Percentiles rank a stretch among this genome's conserved stretches.
Conservation (phyloP, 2,329 filamentous ascomycete genomes). For the Penicillium thymicola region DNA sequence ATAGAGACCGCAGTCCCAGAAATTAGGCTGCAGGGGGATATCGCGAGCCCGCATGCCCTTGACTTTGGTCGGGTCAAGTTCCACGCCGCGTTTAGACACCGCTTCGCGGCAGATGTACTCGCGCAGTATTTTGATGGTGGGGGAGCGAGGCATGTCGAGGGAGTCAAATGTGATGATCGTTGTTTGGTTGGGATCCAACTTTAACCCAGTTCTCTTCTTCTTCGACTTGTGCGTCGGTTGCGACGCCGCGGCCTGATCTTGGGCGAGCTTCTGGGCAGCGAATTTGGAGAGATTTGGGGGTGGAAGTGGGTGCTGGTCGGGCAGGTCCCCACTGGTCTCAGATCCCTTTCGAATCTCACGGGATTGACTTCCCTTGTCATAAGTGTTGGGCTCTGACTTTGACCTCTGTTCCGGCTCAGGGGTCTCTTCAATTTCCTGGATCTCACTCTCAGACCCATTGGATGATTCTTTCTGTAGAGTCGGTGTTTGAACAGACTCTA, state of each 20-base stretch:
- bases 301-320: constrained; percentile 22
- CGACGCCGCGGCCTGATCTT: neutral
- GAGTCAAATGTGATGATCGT: constrained; percentile 87
- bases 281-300: constrained; percentile 17
- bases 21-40: constrained; percentile 79
- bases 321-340: constrained; percentile 22
- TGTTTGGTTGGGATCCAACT: constrained; percentile 54
- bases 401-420: constrained; percentile 16
- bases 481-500: constrained; percentile 5
- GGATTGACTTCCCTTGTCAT: neutral
- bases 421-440: constrained; percentile 30
- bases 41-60: constrained; percentile 67
- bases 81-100: constrained; percentile 55
- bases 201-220: constrained; percentile 34
- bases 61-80: constrained; percentile 46
- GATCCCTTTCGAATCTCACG: constrained; percentile 17
- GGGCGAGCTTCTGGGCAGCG: constrained; percentile 8
- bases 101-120: constrained; percentile 76
- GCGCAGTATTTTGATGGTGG: constrained; percentile 66
- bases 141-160: constrained; percentile 61
- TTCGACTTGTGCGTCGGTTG: constrained; percentile 16
- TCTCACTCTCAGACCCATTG: constrained; percentile 15
- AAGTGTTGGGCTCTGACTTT: neutral
- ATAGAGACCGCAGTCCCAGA: constrained; percentile 85
- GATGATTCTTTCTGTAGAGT: constrained; percentile 10